Percentiles rank a stretch among this genome's conserved stretches.
These are phyloP conservation scores for Phoma herbarum DNA, from an alignment of 2,329 filamentous ascomycete genomes.

Conservation along the genomic window DNA sequence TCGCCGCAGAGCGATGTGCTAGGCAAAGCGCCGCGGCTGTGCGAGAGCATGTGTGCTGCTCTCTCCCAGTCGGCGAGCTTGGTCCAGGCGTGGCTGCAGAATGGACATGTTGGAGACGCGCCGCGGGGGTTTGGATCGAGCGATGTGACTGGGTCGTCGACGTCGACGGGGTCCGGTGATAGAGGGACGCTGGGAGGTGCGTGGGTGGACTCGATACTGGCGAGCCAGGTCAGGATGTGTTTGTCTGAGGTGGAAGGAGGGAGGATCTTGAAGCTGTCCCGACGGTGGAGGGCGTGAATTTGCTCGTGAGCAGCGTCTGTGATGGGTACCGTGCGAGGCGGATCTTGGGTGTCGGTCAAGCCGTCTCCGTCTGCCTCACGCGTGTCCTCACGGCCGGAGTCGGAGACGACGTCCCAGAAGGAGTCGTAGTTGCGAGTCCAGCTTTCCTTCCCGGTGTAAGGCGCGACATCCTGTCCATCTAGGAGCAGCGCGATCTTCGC, in stretches of 20 bases:
- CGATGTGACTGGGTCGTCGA: neutral
- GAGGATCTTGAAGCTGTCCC: neutral
- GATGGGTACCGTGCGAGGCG: too few relatives aligned
- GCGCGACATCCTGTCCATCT: neutral
- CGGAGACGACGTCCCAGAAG: slow-evolving; percentile 32
- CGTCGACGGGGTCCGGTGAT: neutral
- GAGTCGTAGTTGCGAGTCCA: slow-evolving; percentile 40
- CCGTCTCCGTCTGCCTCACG: too few relatives aligned
- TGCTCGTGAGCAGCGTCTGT: too few relatives aligned
- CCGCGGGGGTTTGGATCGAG: neutral
- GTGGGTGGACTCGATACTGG: neutral
- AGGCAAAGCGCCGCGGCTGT: neutral
- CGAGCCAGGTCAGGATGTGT: slow-evolving; percentile 2
- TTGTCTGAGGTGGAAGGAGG: neutral
- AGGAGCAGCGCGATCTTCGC: slow-evolving; percentile 32
- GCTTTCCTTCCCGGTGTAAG: slow-evolving; percentile 32
- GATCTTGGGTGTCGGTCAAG: too few relatives aligned
- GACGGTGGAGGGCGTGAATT: neutral
- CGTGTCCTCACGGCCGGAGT: neutral
- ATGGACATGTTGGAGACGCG: neutral
- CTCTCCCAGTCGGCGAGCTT: neutral
- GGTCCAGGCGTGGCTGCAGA: neutral
- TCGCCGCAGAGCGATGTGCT: too few relatives aligned
- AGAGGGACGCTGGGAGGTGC: too few relatives aligned
- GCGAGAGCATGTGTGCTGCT: slow-evolving; percentile 4